Evolutionary conservation across 768 basidiomycete species (phyloP).

Genomic region (Panaeolus papilionaceus): DNA sequence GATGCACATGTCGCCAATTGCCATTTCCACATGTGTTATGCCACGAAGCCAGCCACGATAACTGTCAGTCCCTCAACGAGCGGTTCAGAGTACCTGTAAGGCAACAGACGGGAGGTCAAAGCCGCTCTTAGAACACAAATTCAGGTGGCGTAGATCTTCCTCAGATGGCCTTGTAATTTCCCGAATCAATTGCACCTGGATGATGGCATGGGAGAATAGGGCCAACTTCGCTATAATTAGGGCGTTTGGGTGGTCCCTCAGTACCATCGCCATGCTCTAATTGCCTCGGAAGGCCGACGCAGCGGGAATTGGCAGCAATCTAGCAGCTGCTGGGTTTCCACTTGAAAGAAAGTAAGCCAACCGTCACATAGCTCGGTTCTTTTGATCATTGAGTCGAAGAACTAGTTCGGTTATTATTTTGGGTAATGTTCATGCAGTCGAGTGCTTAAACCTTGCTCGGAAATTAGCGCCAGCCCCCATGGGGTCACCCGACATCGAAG

Average conservation of each 20-base stretch:
- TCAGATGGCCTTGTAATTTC: background rate
- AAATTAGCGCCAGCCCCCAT: conserved; percentile 3
- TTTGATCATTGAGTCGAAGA: background rate
- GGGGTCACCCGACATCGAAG: background rate
- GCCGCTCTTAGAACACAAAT: conserved; percentile 5
- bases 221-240: conserved; percentile 9
- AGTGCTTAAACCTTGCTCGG: background rate
- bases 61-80: background rate
- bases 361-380: background rate
- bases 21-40: background rate
- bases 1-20: background rate
- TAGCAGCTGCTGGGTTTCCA: background rate
- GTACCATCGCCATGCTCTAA: background rate
- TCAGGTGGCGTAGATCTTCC: conserved; percentile 5
- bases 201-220: background rate
- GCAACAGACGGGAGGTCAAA: background rate
- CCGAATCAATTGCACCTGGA: background rate
- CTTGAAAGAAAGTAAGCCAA: background rate
- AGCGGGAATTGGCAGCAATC: background rate
- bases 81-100: background rate
- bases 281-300: conserved; percentile 6
- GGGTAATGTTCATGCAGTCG: background rate
- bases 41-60: background rate
- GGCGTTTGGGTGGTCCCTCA: conserved; percentile 7
- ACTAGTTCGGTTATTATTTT: background rate